Base-by-base conservation (phyloP, 78 protist species). In the Blattamonas nauphoetae region DNA sequence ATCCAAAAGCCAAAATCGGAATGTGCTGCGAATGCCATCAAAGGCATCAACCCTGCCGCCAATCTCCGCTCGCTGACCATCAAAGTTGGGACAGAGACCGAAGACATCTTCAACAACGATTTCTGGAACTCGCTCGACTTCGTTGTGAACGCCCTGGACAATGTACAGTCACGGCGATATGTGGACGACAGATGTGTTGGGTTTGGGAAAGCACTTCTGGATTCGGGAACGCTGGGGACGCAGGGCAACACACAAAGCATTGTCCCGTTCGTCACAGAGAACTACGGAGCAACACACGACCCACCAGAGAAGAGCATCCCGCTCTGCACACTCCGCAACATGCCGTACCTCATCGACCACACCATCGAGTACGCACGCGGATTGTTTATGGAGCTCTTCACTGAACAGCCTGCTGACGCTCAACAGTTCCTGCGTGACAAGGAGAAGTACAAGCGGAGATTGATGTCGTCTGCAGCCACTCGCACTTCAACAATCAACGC, bases 201-300 rank as follows among this genome's bases (percentile, higher is more conserved):
- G 88, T 89, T 92, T 94, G 36, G 85, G 38, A 91, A 92, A 86
- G 95, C 99, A 5, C 91, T 98, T 3, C 84, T 98, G 3, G 99
- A 98, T 86, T 85, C 93, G 34, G 99, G 99, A 45, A 98, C 99
- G 1, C 89, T 96, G 29, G 99, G 99, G 36, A 90, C 98, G 83
- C 94, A 95, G 88, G 95, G 93, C 85, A 96, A 97, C 93, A 87
- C 93, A 2, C 98, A 90, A 83, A 96, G 94, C 5, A 92, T 97
- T 46, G 83, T 98, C 34, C 99, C 99, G n/a, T 4, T 21, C 82
- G 43, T 97, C 41, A 97, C 99, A 3, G 98, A 96, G 88, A 92
- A 94, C 41, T 98, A 98, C 92, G 91, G 96, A 2, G 41, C 94
- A 4, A 55, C 93, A 6, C 86, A 85, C 3, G 99, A 98, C 85